Evolutionary conservation across 1,284 basidiomycete species (phyloP).

Genomic region (Lignosus rhinocerotis): DNA sequence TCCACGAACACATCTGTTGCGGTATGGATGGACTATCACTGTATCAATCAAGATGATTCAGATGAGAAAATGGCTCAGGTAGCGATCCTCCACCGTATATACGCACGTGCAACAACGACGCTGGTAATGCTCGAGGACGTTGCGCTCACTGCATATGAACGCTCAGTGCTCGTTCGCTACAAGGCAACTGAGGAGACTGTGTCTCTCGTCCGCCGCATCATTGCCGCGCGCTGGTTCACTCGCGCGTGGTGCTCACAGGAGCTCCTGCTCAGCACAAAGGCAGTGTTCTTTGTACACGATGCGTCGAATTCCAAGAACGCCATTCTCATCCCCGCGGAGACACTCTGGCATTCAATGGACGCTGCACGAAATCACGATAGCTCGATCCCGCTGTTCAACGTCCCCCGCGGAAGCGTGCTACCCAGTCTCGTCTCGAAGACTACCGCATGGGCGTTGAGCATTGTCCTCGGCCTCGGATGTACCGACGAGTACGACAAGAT

Average conservation of each 20-base stretch:
- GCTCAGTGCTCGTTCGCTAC: background rate
- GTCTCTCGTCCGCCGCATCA: background rate
- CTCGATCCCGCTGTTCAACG: conserved; percentile 9
- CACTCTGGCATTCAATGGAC: conserved; percentile 14
- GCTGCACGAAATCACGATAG: conserved; percentile 6
- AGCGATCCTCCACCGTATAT: conserved; percentile 20
- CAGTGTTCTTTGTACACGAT: conserved; percentile 14
- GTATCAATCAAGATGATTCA: conserved; percentile 13
- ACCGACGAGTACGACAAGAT: conserved; percentile 20
- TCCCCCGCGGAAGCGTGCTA: conserved; percentile 7
- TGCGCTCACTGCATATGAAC: conserved; percentile 1
- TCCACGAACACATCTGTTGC: background rate
- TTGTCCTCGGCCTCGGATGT: conserved; percentile 15
- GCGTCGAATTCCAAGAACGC: background rate
- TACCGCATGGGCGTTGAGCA: conserved; percentile 12
- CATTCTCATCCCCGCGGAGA: conserved; percentile 4
- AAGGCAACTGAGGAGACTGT: background rate
- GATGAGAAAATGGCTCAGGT: conserved; percentile 15
- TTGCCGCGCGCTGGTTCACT: conserved; percentile 17
- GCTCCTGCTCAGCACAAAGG: conserved; percentile 13
- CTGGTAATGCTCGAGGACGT: conserved; percentile 17
- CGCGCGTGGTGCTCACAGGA: conserved; percentile 23
- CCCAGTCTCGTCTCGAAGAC: conserved; percentile 3
- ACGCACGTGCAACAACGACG: conserved; percentile 7
- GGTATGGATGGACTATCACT: conserved; percentile 19